Conservation (phyloP, 176 grass and related monocot genomes). For the Carex parvula region DNA sequence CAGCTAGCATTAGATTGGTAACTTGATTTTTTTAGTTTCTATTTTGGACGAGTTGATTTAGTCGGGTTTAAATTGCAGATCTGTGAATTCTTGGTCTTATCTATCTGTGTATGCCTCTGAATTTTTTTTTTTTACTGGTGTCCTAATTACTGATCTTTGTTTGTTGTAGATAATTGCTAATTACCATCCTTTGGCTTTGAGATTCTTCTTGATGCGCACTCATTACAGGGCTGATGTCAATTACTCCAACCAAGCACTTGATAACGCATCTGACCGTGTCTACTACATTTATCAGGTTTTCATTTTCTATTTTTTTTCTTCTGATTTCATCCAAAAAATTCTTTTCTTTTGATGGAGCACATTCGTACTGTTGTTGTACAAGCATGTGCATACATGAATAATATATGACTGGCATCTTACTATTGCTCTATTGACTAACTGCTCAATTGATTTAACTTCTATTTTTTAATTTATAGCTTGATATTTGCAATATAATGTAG, state of each 20-base stretch:
- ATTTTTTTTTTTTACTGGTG: neutral
- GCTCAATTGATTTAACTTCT: neutral
- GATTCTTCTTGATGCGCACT: constrained; percentile 92
- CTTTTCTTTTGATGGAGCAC: neutral
- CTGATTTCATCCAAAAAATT: neutral
- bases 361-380: constrained; percentile 3
- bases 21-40: neutral
- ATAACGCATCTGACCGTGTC: constrained; percentile 60
- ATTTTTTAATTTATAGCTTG: neutral
- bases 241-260: constrained; percentile 58
- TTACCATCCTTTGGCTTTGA: constrained; percentile 90
- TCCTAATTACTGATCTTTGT: neutral
- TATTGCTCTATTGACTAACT: neutral
- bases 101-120: neutral
- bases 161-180: constrained; percentile 57
- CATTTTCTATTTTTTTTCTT: neutral
- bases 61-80: neutral
- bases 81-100: neutral
- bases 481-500: constrained; percentile 32
- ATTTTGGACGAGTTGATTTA: neutral
- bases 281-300: constrained; percentile 96
- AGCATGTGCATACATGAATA: neutral
- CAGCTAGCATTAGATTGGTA: neutral
- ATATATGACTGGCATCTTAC: neutral
- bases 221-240: constrained; percentile 93